phyloP scores from a whole-genome alignment of 192 early-diverging fungal genomes.

The Entophlyctis luteolus region DNA sequence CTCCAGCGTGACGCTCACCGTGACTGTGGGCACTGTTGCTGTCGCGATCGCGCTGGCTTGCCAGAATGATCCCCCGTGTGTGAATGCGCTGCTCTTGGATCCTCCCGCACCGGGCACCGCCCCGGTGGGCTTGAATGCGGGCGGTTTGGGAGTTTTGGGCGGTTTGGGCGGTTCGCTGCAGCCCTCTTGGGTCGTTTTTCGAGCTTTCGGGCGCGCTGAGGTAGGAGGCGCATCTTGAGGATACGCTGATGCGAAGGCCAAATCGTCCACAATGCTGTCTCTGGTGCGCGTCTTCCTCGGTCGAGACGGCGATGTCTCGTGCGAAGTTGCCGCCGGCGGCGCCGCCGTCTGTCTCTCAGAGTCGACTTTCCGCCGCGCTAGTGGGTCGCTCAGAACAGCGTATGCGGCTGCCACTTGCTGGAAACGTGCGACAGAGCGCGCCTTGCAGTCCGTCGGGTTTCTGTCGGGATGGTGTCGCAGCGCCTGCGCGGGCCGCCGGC shows the following conservation, averaged over 20 bases:
- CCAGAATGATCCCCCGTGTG: not conserved
- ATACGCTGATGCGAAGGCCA: not conserved
- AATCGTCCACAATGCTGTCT: not conserved
- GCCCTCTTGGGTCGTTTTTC: not conserved
- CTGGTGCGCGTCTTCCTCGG: not conserved
- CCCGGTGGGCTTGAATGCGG: too few species aligned
- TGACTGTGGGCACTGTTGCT: not conserved
- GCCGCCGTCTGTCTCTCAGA: too few species aligned
- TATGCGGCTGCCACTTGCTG: not conserved
- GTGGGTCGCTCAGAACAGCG: not conserved
- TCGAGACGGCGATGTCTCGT: not conserved
- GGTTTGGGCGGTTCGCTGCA: not conserved
- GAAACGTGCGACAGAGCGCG: not conserved
- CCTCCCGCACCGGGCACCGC: too few species aligned
- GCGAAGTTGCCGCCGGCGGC: not conserved
- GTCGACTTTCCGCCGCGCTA: not conserved
- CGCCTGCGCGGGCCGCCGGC: not conserved
- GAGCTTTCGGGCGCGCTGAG: not conserved
- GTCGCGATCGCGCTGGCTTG: not conserved
- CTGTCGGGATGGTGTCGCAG: constrained; percentile 1
- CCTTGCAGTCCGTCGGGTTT: not conserved
- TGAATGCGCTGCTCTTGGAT: too few species aligned
- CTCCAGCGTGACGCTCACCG: not conserved
- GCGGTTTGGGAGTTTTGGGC: too few species aligned
- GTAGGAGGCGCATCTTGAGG: not conserved